Evolutionary conservation across 345 rosid species (phyloP), one percentile per base, ranked within the genome.

Genomic region (Bruguiera gymnorhiza): DNA sequence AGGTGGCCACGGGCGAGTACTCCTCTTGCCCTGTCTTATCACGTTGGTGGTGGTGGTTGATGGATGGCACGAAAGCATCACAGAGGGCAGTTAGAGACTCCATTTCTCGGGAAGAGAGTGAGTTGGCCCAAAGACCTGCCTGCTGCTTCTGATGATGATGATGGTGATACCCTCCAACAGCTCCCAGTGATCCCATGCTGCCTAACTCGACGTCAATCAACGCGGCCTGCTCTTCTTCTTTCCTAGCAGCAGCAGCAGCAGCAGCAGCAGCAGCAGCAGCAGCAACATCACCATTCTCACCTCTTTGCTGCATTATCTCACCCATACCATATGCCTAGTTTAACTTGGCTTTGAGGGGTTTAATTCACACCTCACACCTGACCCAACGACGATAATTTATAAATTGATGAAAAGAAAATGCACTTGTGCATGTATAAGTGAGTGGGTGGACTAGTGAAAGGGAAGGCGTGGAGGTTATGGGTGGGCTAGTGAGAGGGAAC

Each of bases 41-140:
- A 69, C 32, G n/a, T 62, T 63, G 34, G 63, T 32, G 19, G 29
- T 18, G 21, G 63, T 29, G 65, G 58, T 43, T 16, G 37, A 87
- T 50, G 19, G 92, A 84, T 7, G 96, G 90, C 70, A 86, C 72
- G 70, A 92, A 78, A 34, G 96, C 82, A 67, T 92, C 92, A 34
- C 89, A 89, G 24, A 92, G 68, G 39, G 97, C 88, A 3, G 79
- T 69, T 3, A 92, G 87, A 62, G 96, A 79, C 37, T 87, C 94
- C 90, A 88, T 86, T 74, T 89, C 84, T 55, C 87, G 79, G 57
- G 73, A 56, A 31, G 84, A 75, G 55, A 91, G 82, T 5, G 85
- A 75, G 70, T 83, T 90, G n/a, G 19, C 57, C 60, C 84, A 86
- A 34, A 62, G 4, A 8, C 15, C 27, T 1, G 59, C 27, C 6